Evolutionary conservation across 2,329 filamentous ascomycete species (phyloP).

Genomic region (Pseudopithomyces chartarum): DNA sequence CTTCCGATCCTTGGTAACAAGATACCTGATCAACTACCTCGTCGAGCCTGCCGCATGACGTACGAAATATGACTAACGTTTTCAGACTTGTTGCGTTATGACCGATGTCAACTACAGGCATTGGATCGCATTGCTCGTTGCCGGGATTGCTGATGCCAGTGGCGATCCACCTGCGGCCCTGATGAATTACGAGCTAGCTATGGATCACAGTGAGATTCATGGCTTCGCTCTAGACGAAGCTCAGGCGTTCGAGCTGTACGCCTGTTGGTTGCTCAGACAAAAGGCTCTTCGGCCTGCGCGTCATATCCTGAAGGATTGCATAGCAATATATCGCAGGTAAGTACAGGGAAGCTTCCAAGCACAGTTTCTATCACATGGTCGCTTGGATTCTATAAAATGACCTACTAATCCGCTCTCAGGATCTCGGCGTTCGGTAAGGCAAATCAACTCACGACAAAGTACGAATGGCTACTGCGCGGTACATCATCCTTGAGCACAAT

Average conservation of each 20-base stretch:
- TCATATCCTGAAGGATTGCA: slow-evolving; percentile 69
- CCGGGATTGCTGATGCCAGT: slow-evolving; percentile 69
- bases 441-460: slow-evolving; percentile 69
- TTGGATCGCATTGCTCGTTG: slow-evolving; percentile 71
- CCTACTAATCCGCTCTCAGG: slow-evolving; percentile 39
- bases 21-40: not conserved
- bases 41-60: not conserved
- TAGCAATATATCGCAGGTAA: slow-evolving; percentile 64
- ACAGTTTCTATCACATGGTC: not conserved
- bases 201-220: slow-evolving; percentile 74
- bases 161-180: slow-evolving; percentile 61
- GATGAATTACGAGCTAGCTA: slow-evolving; percentile 68
- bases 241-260: slow-evolving; percentile 74
- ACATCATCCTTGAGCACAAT: slow-evolving; percentile 63
- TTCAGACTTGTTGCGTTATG: slow-evolving; percentile 61
- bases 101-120: slow-evolving; percentile 73
- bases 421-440: slow-evolving; percentile 73
- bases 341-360: not conserved
- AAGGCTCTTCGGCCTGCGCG: slow-evolving; percentile 70
- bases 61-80: not conserved
- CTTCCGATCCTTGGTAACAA: not conserved
- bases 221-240: slow-evolving; percentile 73
- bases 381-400: not conserved
- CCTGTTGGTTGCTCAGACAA: slow-evolving; percentile 69
- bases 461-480: slow-evolving; percentile 69